These are phyloP conservation scores for Penicillium verrucosum DNA, from an alignment of 2,329 filamentous ascomycete species.

Conservation along the genomic window DNA sequence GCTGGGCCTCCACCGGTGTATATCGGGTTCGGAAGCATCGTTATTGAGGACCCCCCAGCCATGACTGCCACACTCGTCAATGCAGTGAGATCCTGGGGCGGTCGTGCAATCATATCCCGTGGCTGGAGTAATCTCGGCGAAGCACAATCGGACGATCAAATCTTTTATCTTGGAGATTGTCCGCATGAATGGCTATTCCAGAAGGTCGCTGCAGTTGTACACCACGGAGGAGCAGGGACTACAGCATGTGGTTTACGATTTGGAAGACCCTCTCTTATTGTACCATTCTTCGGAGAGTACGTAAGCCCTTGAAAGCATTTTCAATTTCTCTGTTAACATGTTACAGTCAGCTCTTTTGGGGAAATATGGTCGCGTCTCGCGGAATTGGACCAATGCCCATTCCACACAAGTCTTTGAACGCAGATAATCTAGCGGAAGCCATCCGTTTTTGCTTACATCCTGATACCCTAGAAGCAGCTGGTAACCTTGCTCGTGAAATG, in stretches of 20 bases:
- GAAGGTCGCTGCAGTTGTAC: conserved; percentile 53
- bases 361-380: conserved; percentile 48
- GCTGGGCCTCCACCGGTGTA: conserved; percentile 50
- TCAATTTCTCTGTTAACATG: background rate
- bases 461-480: conserved; percentile 35
- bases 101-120: conserved; percentile 51
- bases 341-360: conserved; percentile 51
- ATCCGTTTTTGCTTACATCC: conserved; percentile 44
- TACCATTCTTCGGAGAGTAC: conserved; percentile 54
- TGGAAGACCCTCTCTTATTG: conserved; percentile 52
- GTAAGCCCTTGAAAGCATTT: background rate
- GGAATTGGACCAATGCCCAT: conserved; percentile 50
- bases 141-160: conserved; percentile 27
- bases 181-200: conserved; percentile 58
- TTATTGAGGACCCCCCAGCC: conserved; percentile 47
- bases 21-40: conserved; percentile 55
- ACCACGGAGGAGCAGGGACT: conserved; percentile 57
- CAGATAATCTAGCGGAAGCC: conserved; percentile 45
- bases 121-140: conserved; percentile 50
- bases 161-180: conserved; percentile 52
- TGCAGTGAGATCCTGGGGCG: conserved; percentile 46
- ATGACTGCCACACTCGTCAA: conserved; percentile 47
- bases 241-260: conserved; percentile 52
- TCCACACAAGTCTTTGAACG: conserved; percentile 44
- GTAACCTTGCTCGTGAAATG: conserved; percentile 40